Conservation (phyloP, 345 rosid species). For the Ceriops decandra region DNA sequence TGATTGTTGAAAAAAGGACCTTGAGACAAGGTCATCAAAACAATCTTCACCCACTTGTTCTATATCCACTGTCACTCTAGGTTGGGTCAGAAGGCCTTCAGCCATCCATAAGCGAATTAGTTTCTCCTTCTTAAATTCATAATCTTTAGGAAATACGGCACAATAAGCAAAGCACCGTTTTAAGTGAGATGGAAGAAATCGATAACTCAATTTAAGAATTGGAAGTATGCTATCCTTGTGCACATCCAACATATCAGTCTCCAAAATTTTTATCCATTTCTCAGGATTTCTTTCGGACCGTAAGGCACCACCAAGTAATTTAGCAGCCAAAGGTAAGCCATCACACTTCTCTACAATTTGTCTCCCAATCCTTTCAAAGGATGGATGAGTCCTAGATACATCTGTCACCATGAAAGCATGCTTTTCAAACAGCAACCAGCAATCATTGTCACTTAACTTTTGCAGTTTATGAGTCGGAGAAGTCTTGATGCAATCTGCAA, state of each 20-base stretch:
- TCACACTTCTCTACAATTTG: constrained; percentile 7
- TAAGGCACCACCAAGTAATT: constrained; percentile 11
- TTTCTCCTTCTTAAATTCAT: not conserved
- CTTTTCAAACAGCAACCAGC: constrained; percentile 15
- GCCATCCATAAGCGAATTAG: constrained; percentile 19
- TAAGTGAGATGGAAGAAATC: not conserved
- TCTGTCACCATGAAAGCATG: not conserved
- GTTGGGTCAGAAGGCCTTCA: constrained; percentile 7
- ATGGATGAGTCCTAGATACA: not conserved
- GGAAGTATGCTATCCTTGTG: not conserved
- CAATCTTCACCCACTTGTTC: constrained; percentile 14
- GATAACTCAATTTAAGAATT: not conserved
- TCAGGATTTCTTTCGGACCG: not conserved
- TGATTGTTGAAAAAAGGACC: constrained; percentile 6
- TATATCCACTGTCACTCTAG: not conserved
- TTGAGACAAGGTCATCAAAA: constrained; percentile 14
- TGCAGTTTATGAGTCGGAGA: not conserved
- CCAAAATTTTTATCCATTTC: constrained; percentile 12
- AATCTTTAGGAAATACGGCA: not conserved
- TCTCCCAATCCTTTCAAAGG: constrained; percentile 8
- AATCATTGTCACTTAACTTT: not conserved
- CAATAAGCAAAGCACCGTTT: constrained; percentile 2
- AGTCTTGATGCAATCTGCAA: not conserved
- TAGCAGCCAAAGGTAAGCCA: constrained; percentile 20
- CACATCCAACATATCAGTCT: constrained; percentile 5